Evolutionary conservation across 768 basidiomycete genomes (phyloP), one percentile per base, ranked within the genome.

Genomic region (Collybia sordida): DNA sequence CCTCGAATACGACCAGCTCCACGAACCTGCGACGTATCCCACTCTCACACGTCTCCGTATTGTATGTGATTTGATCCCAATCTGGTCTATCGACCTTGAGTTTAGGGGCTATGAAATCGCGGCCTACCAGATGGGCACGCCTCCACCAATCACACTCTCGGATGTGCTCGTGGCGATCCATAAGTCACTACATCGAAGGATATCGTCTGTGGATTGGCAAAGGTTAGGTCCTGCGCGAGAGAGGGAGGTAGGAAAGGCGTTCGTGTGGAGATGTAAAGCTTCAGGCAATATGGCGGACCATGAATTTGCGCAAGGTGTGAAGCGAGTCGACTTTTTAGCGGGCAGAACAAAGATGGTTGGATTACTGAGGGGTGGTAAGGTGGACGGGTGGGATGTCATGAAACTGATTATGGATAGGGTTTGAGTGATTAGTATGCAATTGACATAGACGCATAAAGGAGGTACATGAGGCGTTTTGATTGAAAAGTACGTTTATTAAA

Each of bases 61-160:
- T 58, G 59, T 73, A 0, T 81, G 78, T 58, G 82, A 87, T 44
- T 54, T 59, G 14, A 70, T 85, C 42, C 80, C 82, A 0, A 58
- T 75, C n/a, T 88, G 85, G 85, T 79, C 82, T 12, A 72, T 87
- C 45, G 74, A 79, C 50, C 62, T 88, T 43, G 67, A 73, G 39
- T 73, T 70, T 55, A 65, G 68, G 9, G 52, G 66, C 6, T 42
- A 51, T 37, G 44, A 44, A 59, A 38, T 47, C 53, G 38, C 45
- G 50, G n/a, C 55, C 24, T 22, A 60, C 51, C 53, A 50, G 54
- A 41, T 51, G 52, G 61, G 55, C 50, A 63, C 42, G 45, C 48
- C 58, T 18, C 72, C 72, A 1, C 74, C 77, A 2, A 81, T 88
- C 57, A 77, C 74, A 2, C 65, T 87, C 3, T 72, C 75, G n/a